phyloP scores from a whole-genome alignment of 129 eudicot genomes.

The Logfia minima region DNA sequence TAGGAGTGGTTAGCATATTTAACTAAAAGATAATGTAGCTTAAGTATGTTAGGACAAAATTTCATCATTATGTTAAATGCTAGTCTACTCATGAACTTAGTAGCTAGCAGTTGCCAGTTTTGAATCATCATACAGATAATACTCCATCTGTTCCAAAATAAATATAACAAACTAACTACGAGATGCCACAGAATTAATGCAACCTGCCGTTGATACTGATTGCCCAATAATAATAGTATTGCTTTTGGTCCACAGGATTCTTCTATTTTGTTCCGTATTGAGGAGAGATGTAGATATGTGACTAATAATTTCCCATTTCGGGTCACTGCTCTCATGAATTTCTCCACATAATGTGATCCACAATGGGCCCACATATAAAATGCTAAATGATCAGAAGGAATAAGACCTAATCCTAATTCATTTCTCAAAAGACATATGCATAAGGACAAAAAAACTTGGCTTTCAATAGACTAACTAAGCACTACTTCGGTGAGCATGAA shows the following conservation, averaged over 20 bases:
- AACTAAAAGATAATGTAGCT: background rate
- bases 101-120: background rate
- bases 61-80: slow-evolving; percentile 3
- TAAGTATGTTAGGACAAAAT: slow-evolving; percentile 7
- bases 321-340: background rate
- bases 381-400: slow-evolving; percentile 17
- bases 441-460: background rate
- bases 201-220: background rate
- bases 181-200: background rate
- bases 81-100: slow-evolving; percentile 7
- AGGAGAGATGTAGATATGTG: background rate
- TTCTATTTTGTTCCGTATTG: background rate
- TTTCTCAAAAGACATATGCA: slow-evolving; percentile 9
- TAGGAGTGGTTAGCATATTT: background rate
- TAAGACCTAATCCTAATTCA: slow-evolving; percentile 9
- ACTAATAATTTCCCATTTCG: background rate
- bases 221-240: background rate
- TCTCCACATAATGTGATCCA: slow-evolving; percentile 13
- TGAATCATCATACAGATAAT: background rate
- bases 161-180: background rate
- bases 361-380: slow-evolving; percentile 7
- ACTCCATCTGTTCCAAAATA: background rate
- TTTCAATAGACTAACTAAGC: background rate
- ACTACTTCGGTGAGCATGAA: background rate
- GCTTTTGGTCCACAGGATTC: background rate